A percentile compares a stretch with the other conserved stretches of the same genome.
Evolutionary conservation across 1,284 basidiomycete genomes (phyloP).

Genomic region (Sanghuangporus sanghuang): DNA sequence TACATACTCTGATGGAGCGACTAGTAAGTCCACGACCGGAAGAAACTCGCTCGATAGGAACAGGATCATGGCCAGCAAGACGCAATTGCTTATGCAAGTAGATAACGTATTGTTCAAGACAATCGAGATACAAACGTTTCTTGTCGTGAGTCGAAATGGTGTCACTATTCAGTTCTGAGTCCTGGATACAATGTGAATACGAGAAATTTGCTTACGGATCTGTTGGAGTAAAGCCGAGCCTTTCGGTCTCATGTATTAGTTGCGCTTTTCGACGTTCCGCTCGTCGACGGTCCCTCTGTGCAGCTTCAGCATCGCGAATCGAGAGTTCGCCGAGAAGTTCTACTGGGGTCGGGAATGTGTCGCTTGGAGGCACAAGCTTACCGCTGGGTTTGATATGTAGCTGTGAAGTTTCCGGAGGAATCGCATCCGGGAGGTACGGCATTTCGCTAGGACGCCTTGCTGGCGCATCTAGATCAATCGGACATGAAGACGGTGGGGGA

Average conservation of each 20-base stretch:
- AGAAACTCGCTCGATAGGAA: conserved; percentile 47
- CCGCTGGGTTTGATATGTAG: not conserved
- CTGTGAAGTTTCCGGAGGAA: not conserved
- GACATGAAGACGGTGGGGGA: not conserved
- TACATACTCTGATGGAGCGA: conserved; percentile 44
- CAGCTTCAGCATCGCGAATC: not conserved
- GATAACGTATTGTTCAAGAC: conserved; percentile 62
- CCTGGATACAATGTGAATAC: not conserved
- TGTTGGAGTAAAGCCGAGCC: conserved; percentile 50
- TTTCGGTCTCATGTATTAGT: conserved; percentile 45
- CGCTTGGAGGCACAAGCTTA: conserved; percentile 24
- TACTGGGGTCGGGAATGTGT: conserved; percentile 58
- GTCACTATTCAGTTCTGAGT: conserved; percentile 36
- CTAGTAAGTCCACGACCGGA: conserved; percentile 53
- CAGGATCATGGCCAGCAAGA: conserved; percentile 43
- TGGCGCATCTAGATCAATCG: not conserved
- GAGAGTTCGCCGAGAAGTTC: conserved; percentile 50
- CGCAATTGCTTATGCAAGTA: conserved; percentile 58
- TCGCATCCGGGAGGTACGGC: not conserved
- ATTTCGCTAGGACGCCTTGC: not conserved
- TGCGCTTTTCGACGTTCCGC: conserved; percentile 45
- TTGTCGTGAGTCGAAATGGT: conserved; percentile 71
- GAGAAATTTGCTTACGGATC: conserved; percentile 45
- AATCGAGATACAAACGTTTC: conserved; percentile 66
- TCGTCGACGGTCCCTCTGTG: conserved; percentile 3